Evolutionary conservation across 192 early-diverging fungal genomes (phyloP).

Genomic region (Coemansia javaensis): DNA sequence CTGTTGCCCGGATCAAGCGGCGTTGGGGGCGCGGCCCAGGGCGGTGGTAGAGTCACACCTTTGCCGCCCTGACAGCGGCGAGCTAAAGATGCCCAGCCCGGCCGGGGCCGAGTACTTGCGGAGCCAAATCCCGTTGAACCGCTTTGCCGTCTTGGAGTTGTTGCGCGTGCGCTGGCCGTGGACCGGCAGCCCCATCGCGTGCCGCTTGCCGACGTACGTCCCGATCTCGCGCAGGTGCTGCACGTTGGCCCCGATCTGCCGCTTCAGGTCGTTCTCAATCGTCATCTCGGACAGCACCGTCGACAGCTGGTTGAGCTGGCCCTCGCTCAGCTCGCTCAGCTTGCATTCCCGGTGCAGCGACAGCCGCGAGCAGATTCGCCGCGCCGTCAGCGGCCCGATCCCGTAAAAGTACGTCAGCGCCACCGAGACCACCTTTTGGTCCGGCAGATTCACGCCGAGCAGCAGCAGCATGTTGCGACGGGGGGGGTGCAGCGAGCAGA

Average conservation of each 20-base stretch:
- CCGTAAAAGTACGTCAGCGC: conserved; percentile 87
- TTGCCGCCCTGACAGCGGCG: too few relatives aligned
- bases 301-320: conserved; percentile 81
- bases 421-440: conserved; percentile 78
- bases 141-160: conserved; percentile 83
- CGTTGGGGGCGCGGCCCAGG: too few relatives aligned
- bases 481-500: neutral
- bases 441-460: conserved; percentile 92
- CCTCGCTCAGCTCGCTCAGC: conserved; percentile 82
- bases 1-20: too few relatives aligned
- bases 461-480: conserved; percentile 68
- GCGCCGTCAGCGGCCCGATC: conserved; percentile 72
- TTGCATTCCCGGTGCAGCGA: conserved; percentile 82
- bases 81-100: conserved; percentile 1
- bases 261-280: conserved; percentile 74
- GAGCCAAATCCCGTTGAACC: conserved; percentile 61
- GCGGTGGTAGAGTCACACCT: too few relatives aligned
- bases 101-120: conserved; percentile 43
- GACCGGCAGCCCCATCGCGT: conserved; percentile 83
- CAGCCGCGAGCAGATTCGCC: conserved; percentile 72
- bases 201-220: conserved; percentile 75
- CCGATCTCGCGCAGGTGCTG: conserved; percentile 68
- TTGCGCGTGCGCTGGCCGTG: conserved; percentile 83
- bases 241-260: conserved; percentile 66
- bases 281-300: conserved; percentile 83